Evolutionary conservation across 2,329 filamentous ascomycete genomes (phyloP), one percentile per base, ranked within the genome.

Genomic region (Dactylellina cionopaga): DNA sequence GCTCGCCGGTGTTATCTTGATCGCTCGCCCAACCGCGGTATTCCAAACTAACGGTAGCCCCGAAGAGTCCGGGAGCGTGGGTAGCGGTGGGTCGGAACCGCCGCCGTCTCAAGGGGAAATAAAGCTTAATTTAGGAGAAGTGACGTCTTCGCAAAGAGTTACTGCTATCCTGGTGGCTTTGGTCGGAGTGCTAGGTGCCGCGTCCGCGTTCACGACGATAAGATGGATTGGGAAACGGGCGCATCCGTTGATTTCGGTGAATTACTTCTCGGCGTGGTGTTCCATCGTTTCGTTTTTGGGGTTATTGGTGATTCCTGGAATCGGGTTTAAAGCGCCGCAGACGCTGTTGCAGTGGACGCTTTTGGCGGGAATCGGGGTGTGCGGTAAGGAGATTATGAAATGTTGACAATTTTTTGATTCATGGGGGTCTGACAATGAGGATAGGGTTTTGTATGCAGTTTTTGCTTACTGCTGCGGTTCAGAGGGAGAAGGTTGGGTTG

Each of bases 361-460:
- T 37, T 81, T 96, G 13, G 59, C 88, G 0, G 85, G 89, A 35
- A 82, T 96, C 2, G 91, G 90, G 0, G 77, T 87, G 0, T 89
- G 89, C 75, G 93, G 92, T 0, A 25, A 3, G 56, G 39, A 4
- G 3, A 7, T 35, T 62, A 7, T 46, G 0, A 86, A 75, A 80
- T 78, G 19, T 82, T 85, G 75, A 80, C 79, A 1, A 77, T 83
- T 25, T 82, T 83, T 1, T 75, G 79, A 2, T 79, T 82, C 24
- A 96, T 0, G 89, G n/a, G 37, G 35, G 3, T 6, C n/a, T n/a
- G n/a, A n/a, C n/a, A n/a, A n/a, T n/a, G n/a, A n/a, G n/a, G n/a
- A n/a, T 89, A 75, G 93, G 93, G 0, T 94, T 96, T 78, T 79
- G 90, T 19, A 90, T 94, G 86, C 93, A 96, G 84, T 92, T 92